Base-by-base conservation (phyloP, 140 eudicot genomes). In the Stevia rebaudiana region DNA sequence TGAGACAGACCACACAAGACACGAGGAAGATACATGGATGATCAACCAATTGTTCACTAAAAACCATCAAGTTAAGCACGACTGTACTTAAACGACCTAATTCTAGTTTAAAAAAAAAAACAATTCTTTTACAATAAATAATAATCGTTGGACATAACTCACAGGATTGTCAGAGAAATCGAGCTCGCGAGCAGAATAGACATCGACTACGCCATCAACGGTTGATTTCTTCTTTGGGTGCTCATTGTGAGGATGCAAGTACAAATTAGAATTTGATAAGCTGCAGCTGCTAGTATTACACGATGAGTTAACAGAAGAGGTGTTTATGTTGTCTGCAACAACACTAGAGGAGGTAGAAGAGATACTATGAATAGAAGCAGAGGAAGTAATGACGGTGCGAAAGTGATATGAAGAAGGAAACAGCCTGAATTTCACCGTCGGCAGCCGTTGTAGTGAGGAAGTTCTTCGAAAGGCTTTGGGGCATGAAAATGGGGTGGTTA, bases 371-470 rank as follows among this genome's bases (percentile, higher is more conserved):
- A 70, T 13, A 10, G 74, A 16, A 46, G 72, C 53, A 15, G 76
- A 44, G 5, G 76, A 47, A 25, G 56, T 51, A 73, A 76, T 59
- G 48, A 68, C 64, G 16, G 82, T 74, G 5, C 82, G 79, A 35
- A 69, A 68, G 52, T 85, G 80, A 53, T 80, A 74, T 86, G 87
- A 54, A 13, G 84, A 69, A 48, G 78, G 74, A 19, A 21, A 65
- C 61, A 80, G 75, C 63, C 76, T 68, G 77, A 47, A 43, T 43
- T 43, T 48, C 13, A 30, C 15, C 85, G 79, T 83, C 49, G 63
- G 24, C 33, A 24, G 40, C 22, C 35, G 61, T 39, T 54, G 71
- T 33, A 22, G 35, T 48, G 63, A 43, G 2, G 71, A 37, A 5
- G 62, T 18, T 67, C 2, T 18, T 17, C 30, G 17, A 13, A 28